A percentile compares a stretch with the other conserved stretches of the same genome.
These are phyloP conservation scores for Hibiscus mutabilis DNA, from an alignment of 345 rosid species.

Conservation along the genomic window DNA sequence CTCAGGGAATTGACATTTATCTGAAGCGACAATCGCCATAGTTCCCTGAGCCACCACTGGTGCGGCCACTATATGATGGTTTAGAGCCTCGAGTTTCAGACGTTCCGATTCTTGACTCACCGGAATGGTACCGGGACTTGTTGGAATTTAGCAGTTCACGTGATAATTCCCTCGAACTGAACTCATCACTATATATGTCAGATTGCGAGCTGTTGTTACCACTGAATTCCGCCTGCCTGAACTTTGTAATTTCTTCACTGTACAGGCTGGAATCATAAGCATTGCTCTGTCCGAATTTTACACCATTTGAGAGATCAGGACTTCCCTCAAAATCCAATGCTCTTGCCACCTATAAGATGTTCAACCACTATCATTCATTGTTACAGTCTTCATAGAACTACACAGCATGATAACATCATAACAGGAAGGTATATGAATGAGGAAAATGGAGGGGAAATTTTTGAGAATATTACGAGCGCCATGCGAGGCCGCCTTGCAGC, in stretches of 20 bases:
- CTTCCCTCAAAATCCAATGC: slow-evolving; percentile 67
- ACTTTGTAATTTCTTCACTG: slow-evolving; percentile 51
- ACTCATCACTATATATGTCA: slow-evolving; percentile 45
- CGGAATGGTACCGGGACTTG: slow-evolving; percentile 32
- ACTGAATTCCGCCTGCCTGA: slow-evolving; percentile 63
- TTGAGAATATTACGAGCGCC: slow-evolving; percentile 52
- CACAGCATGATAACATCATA: background rate
- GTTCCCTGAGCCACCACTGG: background rate
- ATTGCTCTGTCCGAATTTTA: slow-evolving; percentile 67
- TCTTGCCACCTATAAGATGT: slow-evolving; percentile 58
- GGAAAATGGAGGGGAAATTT: too few species aligned
- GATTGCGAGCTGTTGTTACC: slow-evolving; percentile 45
- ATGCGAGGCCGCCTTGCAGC: slow-evolving; percentile 88
- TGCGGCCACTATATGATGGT: background rate
- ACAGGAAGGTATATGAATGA: too few species aligned
- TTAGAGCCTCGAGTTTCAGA: slow-evolving; percentile 32
- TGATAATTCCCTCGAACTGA: slow-evolving; percentile 27
- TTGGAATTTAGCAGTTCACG: slow-evolving; percentile 24
- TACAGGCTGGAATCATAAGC: slow-evolving; percentile 67
- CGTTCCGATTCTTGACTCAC: slow-evolving; percentile 43
- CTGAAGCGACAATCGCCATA: slow-evolving; percentile 1
- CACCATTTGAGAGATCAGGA: slow-evolving; percentile 71
- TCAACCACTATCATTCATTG: background rate
- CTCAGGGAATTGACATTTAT: background rate
- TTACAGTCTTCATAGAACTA: background rate